Base-by-base conservation (phyloP, 108 stramenopile genomes). In the Skeletonema grethae region DNA sequence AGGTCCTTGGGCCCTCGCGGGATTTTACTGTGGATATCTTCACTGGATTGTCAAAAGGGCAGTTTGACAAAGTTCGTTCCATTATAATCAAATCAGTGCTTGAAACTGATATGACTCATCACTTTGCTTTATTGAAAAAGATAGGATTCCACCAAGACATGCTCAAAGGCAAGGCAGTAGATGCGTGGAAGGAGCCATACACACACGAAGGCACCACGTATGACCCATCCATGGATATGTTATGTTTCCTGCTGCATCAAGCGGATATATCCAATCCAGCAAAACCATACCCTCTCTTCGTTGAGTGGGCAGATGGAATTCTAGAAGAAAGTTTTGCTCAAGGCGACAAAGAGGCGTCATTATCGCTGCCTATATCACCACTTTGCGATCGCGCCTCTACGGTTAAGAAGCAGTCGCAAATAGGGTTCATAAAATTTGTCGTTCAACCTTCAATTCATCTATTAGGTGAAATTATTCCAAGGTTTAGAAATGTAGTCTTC, bases 391-490 rank as follows among this genome's bases (percentile, higher is more conserved):
- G 87, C 6, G 65, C 56, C 30, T 75, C 80, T 9, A 77, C 78
- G 53, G 63, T 84, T 34, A 77, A 85, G 35, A 69, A 82, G 32
- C 85, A 94, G 64, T 87, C 84, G 50, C 94, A 95, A 77, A 73
- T 85, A 60, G 92, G 89, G 30, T 95, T 95, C 60, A 88, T 95
- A 60, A 87, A 95, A 61, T 95, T 92, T 67, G 88, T 95, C 62
- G 89, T 92, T 13, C 56, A 78, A 38, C 94, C 91, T 0, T 64
- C 70, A 38, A 84, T 78, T 74, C 62, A 60, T 11, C 56, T 83
- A 13, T 15, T 84, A 36, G 29, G 34, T n/a, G 64, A 68, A 8
- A 53, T 73, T 18, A 60, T 84, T 15, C 75, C 79, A 43, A 46
- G 45, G 25, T 76, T 82, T 35, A 57, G 20, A n/a, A 36, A 77